Evolutionary conservation across 2,329 filamentous ascomycete species (phyloP).

Genomic region (Clathrospora elynae): DNA sequence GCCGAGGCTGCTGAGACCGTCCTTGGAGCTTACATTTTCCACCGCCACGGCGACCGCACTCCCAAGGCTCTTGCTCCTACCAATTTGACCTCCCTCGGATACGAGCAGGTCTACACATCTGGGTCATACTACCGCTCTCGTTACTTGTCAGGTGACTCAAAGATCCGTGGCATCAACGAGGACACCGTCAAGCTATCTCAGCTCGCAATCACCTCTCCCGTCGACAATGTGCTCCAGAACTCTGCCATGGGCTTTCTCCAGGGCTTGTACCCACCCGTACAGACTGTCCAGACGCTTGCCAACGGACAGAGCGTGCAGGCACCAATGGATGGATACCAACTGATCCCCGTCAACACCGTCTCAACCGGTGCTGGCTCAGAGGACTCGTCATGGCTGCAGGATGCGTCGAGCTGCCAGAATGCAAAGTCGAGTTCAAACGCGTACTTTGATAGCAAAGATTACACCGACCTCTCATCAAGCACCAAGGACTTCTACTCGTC

Average conservation of each 20-base stretch:
- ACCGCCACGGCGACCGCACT: conserved; percentile 87
- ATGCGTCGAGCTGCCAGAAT: conserved; percentile 60
- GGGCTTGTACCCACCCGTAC: conserved; percentile 80
- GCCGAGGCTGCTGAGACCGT: conserved; percentile 64
- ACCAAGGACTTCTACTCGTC: conserved; percentile 61
- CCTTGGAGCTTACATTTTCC: conserved; percentile 83
- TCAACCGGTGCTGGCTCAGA: conserved; percentile 63
- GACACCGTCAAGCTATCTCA: conserved; percentile 72
- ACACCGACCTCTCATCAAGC: conserved; percentile 53
- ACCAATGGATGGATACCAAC: conserved; percentile 81
- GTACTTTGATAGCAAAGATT: conserved; percentile 60
- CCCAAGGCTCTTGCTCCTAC: conserved; percentile 74
- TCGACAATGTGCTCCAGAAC: conserved; percentile 77
- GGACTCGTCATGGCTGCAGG: conserved; percentile 63
- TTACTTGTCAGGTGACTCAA: conserved; percentile 69
- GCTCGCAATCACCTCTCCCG: conserved; percentile 72
- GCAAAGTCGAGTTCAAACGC: conserved; percentile 63
- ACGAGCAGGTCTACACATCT: conserved; percentile 72
- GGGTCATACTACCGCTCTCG: conserved; percentile 76
- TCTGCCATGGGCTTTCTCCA: conserved; percentile 82
- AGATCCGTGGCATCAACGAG: conserved; percentile 69
- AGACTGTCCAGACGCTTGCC: conserved; percentile 63
- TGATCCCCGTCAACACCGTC: conserved; percentile 73
- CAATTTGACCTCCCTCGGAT: conserved; percentile 78
- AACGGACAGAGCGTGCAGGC: conserved; percentile 70